These are phyloP conservation scores for Aegilops tauschii DNA, from an alignment of 176 grass and related monocot genomes.

Conservation along the genomic window DNA sequence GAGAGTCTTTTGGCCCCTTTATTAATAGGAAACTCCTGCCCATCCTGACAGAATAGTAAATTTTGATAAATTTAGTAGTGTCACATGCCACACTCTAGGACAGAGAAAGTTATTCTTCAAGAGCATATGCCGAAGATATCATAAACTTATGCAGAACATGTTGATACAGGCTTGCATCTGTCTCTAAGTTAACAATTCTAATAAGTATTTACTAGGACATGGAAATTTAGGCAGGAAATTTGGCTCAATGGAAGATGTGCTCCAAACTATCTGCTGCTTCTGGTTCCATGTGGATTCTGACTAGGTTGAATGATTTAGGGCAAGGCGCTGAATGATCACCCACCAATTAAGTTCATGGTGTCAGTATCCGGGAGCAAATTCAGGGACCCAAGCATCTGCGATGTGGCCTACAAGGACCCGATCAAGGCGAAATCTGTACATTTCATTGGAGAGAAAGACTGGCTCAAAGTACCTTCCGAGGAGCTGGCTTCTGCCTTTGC, in stretches of 20 bases:
- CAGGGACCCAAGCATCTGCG: constrained; percentile 69
- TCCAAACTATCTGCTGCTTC: background rate
- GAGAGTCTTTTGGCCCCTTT: background rate
- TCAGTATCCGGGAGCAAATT: constrained; percentile 84
- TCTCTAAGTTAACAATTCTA: background rate
- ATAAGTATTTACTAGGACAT: background rate
- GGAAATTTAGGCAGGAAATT: background rate
- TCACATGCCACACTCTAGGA: background rate
- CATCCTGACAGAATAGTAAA: background rate
- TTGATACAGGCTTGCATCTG: background rate
- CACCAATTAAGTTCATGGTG: constrained; percentile 74
- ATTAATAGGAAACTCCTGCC: background rate
- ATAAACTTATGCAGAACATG: background rate
- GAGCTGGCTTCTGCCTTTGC: constrained; percentile 78
- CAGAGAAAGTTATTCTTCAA: background rate
- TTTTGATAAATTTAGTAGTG: background rate
- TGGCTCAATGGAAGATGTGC: background rate
- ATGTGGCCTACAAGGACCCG: constrained; percentile 58
- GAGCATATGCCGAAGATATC: background rate
- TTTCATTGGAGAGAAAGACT: constrained; percentile 95
- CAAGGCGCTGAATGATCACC: constrained; percentile 70
- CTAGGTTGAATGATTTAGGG: constrained; percentile 41
- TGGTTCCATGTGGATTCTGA: constrained; percentile 24
- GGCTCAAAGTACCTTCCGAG: constrained; percentile 86
- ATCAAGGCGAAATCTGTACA: constrained; percentile 79